Evolutionary conservation across 176 grass and related monocot species (phyloP), one percentile per base, ranked within the genome.

Genomic region (Avena eriantha): DNA sequence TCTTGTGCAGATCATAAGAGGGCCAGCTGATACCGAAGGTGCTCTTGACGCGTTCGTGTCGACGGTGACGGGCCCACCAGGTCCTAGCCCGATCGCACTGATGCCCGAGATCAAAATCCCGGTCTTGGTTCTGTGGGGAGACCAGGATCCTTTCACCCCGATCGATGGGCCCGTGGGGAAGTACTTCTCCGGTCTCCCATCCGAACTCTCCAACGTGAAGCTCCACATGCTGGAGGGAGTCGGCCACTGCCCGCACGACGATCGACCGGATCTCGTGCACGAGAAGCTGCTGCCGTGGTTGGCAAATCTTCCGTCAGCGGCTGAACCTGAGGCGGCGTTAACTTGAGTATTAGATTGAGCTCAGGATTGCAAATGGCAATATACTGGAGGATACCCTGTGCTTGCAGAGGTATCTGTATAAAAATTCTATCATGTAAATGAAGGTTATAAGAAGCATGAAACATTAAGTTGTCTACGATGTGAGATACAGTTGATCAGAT

Each of bases 1-100:
- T 80, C 9, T 77, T 47, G 4, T 45, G 78, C 84, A 94, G 97
- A 96, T 96, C 77, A 94, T 96, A 4, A 87, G 86, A 49, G 88
- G 84, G 1, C 94, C 94, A 36, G 94, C 94, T 2, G 90, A 94
- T 24, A 84, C 90, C 8, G 87, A 90, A 68, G 94, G 97, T 1
- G 94, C 94, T 48, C 90, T 96, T 5, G 92, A 99, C 73, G 92
- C 97, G 43, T 99, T 99, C 83, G 87, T 99, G 84, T 99, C 97
- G 22, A 96, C 91, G 8, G 93, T 99, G 83, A 99, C 94, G 0
- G 94, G 94, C 3, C 97, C 92, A 14, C 87, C 97, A 7, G 92
- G 94, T 14, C 94, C 94, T 54, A 96, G 88, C 61, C 97, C 94
- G 11, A 85, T 90, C 11, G 81, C 85, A 34, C 83, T 94, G 77